These are phyloP conservation scores for Westerdykella sp. DNA, from an alignment of 2,329 filamentous ascomycete species.

Conservation along the genomic window DNA sequence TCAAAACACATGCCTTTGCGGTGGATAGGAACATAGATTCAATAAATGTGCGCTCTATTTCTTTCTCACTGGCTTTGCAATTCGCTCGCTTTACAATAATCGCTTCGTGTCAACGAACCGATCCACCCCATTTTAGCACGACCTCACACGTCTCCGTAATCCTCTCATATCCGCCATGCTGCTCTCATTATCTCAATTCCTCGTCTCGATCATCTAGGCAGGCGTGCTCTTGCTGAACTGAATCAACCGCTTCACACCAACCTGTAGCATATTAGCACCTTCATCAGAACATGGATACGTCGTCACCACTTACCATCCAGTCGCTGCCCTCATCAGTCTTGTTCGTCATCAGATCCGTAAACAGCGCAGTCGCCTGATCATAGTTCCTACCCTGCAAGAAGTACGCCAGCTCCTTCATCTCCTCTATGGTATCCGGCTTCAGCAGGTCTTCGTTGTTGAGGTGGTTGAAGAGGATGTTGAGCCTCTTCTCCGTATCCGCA, in stretches of 20 bases:
- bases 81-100: no score
- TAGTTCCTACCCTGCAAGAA: slow-evolving; percentile 39
- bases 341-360: slow-evolving; percentile 43
- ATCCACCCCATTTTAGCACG: no score
- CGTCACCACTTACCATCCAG: slow-evolving; percentile 44
- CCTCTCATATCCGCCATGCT: no score
- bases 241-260: slow-evolving; percentile 36
- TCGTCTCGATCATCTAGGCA: not conserved
- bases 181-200: no score
- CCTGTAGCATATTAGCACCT: slow-evolving; percentile 11
- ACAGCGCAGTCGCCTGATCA: slow-evolving; percentile 40
- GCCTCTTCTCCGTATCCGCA: slow-evolving; percentile 85
- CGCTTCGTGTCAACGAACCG: no score
- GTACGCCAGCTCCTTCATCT: slow-evolving; percentile 53
- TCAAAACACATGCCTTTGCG: no score
- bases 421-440: slow-evolving; percentile 67
- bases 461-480: slow-evolving; percentile 92
- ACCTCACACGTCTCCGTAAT: no score
- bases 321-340: slow-evolving; percentile 46
- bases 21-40: no score
- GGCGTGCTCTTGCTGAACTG: slow-evolving; percentile 35
- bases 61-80: no score
- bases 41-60: no score
- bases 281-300: not conserved
- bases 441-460: slow-evolving; percentile 92